Evolutionary conservation across 1,284 basidiomycete genomes (phyloP).

Genomic region (Sphagnurus paluster): DNA sequence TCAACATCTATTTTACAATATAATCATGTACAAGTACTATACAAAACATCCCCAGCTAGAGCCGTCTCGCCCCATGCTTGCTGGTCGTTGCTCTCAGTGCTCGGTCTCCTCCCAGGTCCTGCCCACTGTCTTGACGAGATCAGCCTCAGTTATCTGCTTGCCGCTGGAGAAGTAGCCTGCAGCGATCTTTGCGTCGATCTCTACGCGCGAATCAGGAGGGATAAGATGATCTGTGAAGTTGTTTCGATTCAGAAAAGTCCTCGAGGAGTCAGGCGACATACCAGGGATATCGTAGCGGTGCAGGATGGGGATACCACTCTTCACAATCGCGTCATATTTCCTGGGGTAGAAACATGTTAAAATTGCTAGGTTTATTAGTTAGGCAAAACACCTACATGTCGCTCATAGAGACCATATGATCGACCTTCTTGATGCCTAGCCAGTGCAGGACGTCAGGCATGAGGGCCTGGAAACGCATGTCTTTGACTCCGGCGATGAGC

Average conservation of each 20-base stretch:
- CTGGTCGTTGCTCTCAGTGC: no score
- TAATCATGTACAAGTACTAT: no score
- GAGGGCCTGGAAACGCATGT: constrained; percentile 92
- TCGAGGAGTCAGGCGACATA: constrained; percentile 26
- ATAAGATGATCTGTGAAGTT: constrained; percentile 67
- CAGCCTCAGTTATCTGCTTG: constrained; percentile 74
- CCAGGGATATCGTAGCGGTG: constrained; percentile 86
- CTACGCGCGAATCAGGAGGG: constrained; percentile 90
- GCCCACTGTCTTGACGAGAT: constrained; percentile 85
- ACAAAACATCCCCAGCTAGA: no score
- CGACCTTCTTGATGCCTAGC: constrained; percentile 89
- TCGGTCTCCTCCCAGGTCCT: constrained; percentile 87
- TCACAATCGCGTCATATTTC: constrained; percentile 94
- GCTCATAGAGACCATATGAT: constrained; percentile 92
- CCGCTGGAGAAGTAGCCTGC: constrained; percentile 87
- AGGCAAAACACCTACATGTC: constrained; percentile 70
- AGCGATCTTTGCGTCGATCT: constrained; percentile 94
- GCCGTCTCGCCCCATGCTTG: no score
- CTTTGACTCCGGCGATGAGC: constrained; percentile 92
- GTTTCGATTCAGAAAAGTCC: neutral
- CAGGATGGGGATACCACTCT: constrained; percentile 83
- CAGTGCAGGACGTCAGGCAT: constrained; percentile 97
- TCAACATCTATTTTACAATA: no score
- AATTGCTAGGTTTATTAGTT: no score
- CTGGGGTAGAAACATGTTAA: no score